Evolutionary conservation across 2,329 filamentous ascomycete genomes (phyloP), one percentile per base, ranked within the genome.

Genomic region (Fusarium brevicatenulatum): DNA sequence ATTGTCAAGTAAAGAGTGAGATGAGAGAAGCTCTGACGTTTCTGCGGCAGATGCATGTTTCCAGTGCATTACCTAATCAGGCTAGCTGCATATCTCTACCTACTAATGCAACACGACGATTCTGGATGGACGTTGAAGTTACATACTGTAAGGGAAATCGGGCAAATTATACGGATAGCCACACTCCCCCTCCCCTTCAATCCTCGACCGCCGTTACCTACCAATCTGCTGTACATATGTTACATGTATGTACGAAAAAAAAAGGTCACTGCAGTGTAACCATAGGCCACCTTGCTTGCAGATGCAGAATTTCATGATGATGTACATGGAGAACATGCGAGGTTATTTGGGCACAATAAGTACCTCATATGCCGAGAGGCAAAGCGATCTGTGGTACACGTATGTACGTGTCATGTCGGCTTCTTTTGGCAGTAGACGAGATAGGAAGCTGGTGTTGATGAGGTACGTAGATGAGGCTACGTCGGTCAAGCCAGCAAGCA

Each of bases 261-360:
- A 60, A 66, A 36, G 36, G 68, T 53, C 62, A 47, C 55, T 73
- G 70, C 56, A 72, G 47, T 72, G 70, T 73, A 72, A 70, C 70
- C 65, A 70, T 46, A 65, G 52, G 53, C 56, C 34, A 60, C 59
- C 34, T 53, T 53, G 32, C 34, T 39, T 53, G 32, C 34, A 72
- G 55, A 57, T 72, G 50, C 49, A 56, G 39, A 47, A 42, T 53
- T 56, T 56, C 53, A 69, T 68, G 44, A 64, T 68, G 57, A 64
- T 68, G 50, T 56, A 68, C 66, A 68, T 68, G 46, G 49, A 57
- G 28, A n/a, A 16, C 28, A 53, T 63, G 55, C 47, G 42, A 58
- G 58, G 50, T 53, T 60, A 65, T 44, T 63, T 65, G 54, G 13
- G 21, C 36, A 36, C 21, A 37, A 42, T 47, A 56, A 19, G 40